Base-by-base conservation (phyloP, 768 basidiomycete species). In the Boletus subcaerulescens region DNA sequence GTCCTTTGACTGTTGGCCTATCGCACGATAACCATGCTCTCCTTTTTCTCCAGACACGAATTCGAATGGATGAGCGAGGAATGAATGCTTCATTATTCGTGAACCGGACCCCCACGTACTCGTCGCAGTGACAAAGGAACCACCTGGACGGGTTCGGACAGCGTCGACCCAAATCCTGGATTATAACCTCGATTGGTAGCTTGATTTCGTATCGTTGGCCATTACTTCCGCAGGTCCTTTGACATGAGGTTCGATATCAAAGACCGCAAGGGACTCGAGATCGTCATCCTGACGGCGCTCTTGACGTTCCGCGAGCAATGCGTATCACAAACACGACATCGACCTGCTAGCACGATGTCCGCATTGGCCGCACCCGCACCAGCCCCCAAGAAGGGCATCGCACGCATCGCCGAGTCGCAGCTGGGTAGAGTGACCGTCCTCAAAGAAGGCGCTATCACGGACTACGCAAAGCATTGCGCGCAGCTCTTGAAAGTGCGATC, bases 71-170 rank as follows among this genome's bases (percentile, higher is more conserved):
- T 83, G 64, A 79, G 87, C 42, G 89, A 91, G 65, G 86, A 87
- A 60, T 91, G 86, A 87, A 60, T 91, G 90, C 70, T 92, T 79
- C 69, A 82, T 93, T 69, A 68, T 92, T 41, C 82, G 91, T 20
- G 91, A 92, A 65, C 91, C 91, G 10, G 91, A 93, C 60, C 91
- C 91, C 6, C 87, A 91, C 41, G 90, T 93, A 2, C 80, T 92
- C 11, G 86, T 93, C 14, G 89, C 89, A 91, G n/a, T n/a, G n/a
- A n/a, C 89, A 3, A 91, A 86, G 63, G 91, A 91, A 55, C 80
- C 84, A 3, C 75, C 83, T 3, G 85, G 87, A 9, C 76, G 82
- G 22, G 73, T 86, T 42, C 86, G 83, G 63, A 83, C 86, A 13
- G 69, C 80, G 0, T 77, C 84, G 3, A 76, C 91, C 26, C 91